Conservation (phyloP, 176 grass and related monocot species). For the Eragrostis curvula region DNA sequence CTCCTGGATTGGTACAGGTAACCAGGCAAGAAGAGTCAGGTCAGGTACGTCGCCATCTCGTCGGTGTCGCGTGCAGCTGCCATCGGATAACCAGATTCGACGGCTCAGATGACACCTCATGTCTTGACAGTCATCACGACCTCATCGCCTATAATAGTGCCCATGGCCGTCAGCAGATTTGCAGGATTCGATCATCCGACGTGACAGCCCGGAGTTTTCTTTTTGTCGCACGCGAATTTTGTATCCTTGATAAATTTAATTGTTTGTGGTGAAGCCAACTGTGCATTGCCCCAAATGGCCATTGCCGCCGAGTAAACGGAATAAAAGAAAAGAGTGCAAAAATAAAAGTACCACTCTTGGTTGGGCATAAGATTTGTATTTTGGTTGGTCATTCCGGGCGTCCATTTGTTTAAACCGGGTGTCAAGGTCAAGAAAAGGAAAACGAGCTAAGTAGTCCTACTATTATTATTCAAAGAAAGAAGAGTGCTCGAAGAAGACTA, state of each 20-base stretch:
- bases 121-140: not conserved
- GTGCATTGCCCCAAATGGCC: not conserved
- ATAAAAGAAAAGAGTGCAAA: not conserved
- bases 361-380: not conserved
- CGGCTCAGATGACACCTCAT: constrained; percentile 10
- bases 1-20: constrained; percentile 18
- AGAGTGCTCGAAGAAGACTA: not conserved
- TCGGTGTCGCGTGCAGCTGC: not conserved
- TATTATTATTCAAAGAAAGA: constrained; percentile 27
- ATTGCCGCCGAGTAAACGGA: not conserved
- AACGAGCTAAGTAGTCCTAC: not conserved
- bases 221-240: not conserved
- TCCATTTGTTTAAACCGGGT: not conserved
- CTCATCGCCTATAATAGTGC: constrained; percentile 8
- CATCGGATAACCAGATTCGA: not conserved
- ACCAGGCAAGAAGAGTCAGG: not conserved
- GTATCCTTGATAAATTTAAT: not conserved
- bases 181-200: constrained; percentile 19
- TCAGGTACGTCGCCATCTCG: constrained; percentile 1
- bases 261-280: not conserved
- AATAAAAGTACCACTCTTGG: not conserved
- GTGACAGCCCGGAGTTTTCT: constrained; percentile 18
- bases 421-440: constrained; percentile 15
- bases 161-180: constrained; percentile 13
- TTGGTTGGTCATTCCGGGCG: constrained; percentile 1